Percentiles rank a stretch among this genome's conserved stretches.
Conservation (phyloP, 164 flowering plant genomes). For the Litsea cubeba region DNA sequence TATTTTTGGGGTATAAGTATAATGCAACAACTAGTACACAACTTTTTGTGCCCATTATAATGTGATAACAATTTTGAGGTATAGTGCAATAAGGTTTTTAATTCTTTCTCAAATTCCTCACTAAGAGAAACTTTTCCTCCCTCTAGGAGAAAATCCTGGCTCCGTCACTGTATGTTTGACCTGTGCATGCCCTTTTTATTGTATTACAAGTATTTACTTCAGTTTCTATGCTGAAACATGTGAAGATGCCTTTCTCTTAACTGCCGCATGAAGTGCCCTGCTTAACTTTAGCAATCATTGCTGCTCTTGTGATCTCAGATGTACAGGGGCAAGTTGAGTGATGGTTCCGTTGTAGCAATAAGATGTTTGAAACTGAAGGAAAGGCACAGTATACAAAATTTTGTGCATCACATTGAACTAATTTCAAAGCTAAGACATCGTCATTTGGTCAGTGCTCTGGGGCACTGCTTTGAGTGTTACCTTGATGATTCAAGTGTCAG, state of each 20-base stretch:
- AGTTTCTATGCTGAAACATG: background rate
- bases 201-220: no score
- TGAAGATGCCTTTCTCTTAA: background rate
- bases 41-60: no score
- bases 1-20: no score
- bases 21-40: no score
- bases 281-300: constrained; percentile 7
- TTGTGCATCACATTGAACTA: constrained; percentile 68
- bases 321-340: constrained; percentile 72
- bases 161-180: no score
- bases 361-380: constrained; percentile 81
- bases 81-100: no score
- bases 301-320: constrained; percentile 46
- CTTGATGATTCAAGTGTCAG: constrained; percentile 90
- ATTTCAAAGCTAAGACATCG: constrained; percentile 84
- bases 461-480: constrained; percentile 92
- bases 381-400: constrained; percentile 53
- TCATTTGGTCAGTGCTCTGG: constrained; percentile 85
- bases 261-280: background rate
- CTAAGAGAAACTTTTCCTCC: no score
- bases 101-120: no score
- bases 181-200: no score
- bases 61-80: no score
- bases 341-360: constrained; percentile 69
- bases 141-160: no score